phyloP scores from a whole-genome alignment of 1,284 basidiomycete genomes.

The Mycena sp. region DNA sequence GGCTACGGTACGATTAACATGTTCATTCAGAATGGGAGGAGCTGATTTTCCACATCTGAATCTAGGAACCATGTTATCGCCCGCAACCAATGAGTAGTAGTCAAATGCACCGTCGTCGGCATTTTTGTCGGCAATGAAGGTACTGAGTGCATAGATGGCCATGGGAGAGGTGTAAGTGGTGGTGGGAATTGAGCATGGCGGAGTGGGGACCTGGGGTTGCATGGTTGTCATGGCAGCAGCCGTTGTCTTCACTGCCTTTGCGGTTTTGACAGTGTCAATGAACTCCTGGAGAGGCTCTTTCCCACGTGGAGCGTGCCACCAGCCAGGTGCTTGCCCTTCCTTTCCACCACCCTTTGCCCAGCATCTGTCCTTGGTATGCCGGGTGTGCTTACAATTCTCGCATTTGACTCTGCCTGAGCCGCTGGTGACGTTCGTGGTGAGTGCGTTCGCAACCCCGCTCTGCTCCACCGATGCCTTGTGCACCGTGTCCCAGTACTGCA shows the following conservation, averaged over 20 bases:
- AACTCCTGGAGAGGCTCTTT: background rate
- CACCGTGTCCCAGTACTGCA: conserved; percentile 2
- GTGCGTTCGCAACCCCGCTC: background rate
- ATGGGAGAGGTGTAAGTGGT: background rate
- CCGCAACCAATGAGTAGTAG: background rate
- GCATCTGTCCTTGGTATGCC: background rate
- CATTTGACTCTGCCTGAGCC: background rate
- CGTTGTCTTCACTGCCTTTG: background rate
- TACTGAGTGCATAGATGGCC: background rate
- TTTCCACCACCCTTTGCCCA: conserved; percentile 7
- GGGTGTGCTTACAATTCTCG: background rate
- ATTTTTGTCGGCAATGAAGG: too few relatives aligned
- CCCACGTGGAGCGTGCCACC: conserved; percentile 9
- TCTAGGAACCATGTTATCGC: background rate
- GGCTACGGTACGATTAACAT: background rate
- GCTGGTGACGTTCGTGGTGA: background rate
- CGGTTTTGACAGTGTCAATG: background rate
- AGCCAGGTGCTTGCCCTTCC: too few relatives aligned
- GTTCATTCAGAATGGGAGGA: too few relatives aligned
- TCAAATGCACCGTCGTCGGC: background rate
- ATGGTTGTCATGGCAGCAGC: background rate
- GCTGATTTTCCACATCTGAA: background rate
- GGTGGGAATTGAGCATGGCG: background rate
- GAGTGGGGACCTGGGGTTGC: too few relatives aligned
- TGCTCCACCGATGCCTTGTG: background rate